Percentiles rank a stretch among this genome's conserved stretches.
Conservation (phyloP, 192 early-diverging fungal species). For the Dimargaris xerosporica region DNA sequence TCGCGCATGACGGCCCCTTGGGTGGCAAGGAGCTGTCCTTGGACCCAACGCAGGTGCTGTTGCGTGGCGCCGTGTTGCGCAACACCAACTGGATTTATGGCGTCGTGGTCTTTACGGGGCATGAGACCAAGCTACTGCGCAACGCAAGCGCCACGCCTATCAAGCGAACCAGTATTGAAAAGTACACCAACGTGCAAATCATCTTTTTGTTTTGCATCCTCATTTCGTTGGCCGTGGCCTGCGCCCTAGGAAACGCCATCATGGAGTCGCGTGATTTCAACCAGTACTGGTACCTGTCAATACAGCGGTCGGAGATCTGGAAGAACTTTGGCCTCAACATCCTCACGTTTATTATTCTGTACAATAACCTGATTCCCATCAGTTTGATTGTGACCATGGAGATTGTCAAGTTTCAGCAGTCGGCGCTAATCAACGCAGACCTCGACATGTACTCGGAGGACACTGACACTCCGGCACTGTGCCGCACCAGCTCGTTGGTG, state of each 20-base stretch:
- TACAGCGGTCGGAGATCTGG: slow-evolving; percentile 19
- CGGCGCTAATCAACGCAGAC: slow-evolving; percentile 77
- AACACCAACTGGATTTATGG: slow-evolving; percentile 94
- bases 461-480: slow-evolving; percentile 82
- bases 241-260: slow-evolving; percentile 67
- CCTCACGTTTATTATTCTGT: slow-evolving; percentile 94
- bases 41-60: slow-evolving; percentile 82
- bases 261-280: slow-evolving; percentile 30
- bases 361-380: slow-evolving; percentile 98
- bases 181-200: slow-evolving; percentile 86
- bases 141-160: slow-evolving; percentile 86
- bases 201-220: slow-evolving; percentile 83
- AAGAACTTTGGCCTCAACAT: slow-evolving; percentile 75
- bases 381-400: slow-evolving; percentile 98
- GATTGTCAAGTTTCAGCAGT: slow-evolving; percentile 86
- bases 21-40: slow-evolving; percentile 57
- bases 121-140: slow-evolving; percentile 95
- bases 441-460: slow-evolving; percentile 92
- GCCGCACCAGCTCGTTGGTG: slow-evolving; percentile 80
- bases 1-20: slow-evolving; percentile 25
- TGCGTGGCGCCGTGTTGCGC: slow-evolving; percentile 82
- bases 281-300: slow-evolving; percentile 30
- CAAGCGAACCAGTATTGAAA: slow-evolving; percentile 82
- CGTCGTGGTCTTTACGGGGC: slow-evolving; percentile 89
- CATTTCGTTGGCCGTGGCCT: slow-evolving; percentile 66